Evolutionary conservation across 2,329 filamentous ascomycete genomes (phyloP), one percentile per base, ranked within the genome.

Genomic region (Zymoseptoria passerinii): DNA sequence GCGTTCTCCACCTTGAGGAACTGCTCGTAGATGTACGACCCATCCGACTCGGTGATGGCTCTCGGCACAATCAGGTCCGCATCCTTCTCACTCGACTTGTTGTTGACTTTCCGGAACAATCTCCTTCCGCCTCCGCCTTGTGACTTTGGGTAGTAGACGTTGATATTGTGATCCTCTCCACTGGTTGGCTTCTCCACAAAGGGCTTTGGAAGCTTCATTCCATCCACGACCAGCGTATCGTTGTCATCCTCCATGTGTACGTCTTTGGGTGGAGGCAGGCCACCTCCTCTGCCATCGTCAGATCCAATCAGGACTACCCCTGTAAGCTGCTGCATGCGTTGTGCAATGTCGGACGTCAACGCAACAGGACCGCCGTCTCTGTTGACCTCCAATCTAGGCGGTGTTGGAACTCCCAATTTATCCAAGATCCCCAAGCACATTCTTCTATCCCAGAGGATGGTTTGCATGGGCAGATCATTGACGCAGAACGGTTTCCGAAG

Each of bases 141-240:
- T 49, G 89, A 88, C 62, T 86, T 88, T 20, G 92, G 90, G 69
- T 95, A 97, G 76, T 97, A 99, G 57, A 99, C 96, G 75, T 95
- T 88, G 67, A 99, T 96, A 72, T 99, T 99, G 76, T 99, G 94
- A 69, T 99, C 92, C 75, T 99, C 94, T 35, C 94, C 94, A 70
- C 90, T 96, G n/a, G 91, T 92, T 0, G 94, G 94, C 73, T 99
- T 99, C 72, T 99, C 94, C 44, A 99, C 94, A 70, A 99, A 99
- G 0, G 94, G 94, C 71, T 99, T 99, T 66, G 82, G 87, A 51
- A 99, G 81, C 3, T 85, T 74, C 48, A 83, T 80, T 9, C 92
- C 94, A 71, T 99, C 92, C 8, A 99, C 92, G 49, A 87, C 84
- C 56, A 99, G 80, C 4, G 88, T 87, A 70, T 99, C 92, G 28